phyloP scores from a whole-genome alignment of 2,329 filamentous ascomycete species.

The Pyrenochaeta sp. region DNA sequence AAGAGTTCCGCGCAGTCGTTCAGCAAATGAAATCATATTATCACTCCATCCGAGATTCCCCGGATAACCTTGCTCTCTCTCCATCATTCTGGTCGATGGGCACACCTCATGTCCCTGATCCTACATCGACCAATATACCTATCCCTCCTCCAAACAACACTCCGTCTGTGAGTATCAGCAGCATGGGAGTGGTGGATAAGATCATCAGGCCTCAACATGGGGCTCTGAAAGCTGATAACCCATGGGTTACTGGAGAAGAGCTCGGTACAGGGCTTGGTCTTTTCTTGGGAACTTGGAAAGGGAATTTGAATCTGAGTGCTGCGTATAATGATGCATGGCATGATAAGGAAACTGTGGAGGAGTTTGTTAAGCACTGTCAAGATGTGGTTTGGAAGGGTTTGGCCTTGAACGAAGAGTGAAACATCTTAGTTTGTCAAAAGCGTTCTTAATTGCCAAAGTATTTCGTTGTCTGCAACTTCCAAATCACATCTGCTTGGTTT shows the following conservation, averaged over 20 bases:
- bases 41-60: conserved; percentile 1
- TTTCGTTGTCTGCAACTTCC: too few species aligned
- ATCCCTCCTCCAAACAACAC: conserved; percentile 11
- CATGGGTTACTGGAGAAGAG: conserved; percentile 58
- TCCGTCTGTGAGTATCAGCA: conserved; percentile 16
- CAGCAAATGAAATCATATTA: conserved; percentile 9
- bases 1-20: conserved; percentile 3
- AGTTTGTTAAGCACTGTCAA: conserved; percentile 12
- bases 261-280: conserved; percentile 47
- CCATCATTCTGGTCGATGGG: conserved; percentile 4
- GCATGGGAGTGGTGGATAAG: conserved; percentile 39
- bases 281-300: conserved; percentile 52
- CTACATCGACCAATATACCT: conserved; percentile 4
- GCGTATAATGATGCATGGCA: conserved; percentile 57
- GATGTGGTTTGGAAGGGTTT: conserved; percentile 6
- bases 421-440: too few species aligned
- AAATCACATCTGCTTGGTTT: too few species aligned
- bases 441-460: too few species aligned
- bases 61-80: neutral
- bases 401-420: too few species aligned
- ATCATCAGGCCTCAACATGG: conserved; percentile 40
- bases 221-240: conserved; percentile 38
- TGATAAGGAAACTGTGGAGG: conserved; percentile 15
- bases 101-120: conserved; percentile 2
- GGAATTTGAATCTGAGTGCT: conserved; percentile 48